These are phyloP conservation scores for Insectozyma bohioensis DNA, from an alignment of 1,139 yeast genomes.

Conservation along the genomic window DNA sequence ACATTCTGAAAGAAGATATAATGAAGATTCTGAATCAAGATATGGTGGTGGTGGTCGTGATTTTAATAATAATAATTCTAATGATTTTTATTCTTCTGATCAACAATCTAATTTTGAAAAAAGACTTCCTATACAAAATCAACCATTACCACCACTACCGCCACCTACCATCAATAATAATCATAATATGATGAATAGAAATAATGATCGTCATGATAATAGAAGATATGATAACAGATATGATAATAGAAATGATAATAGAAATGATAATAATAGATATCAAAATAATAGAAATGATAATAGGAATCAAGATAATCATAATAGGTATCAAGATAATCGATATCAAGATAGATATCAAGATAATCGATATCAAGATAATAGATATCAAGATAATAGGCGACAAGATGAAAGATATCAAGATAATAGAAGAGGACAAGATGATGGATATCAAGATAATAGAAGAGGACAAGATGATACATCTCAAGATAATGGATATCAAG, in stretches of 20 bases:
- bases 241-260: background rate
- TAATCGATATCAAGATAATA: background rate
- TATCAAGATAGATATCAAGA: background rate
- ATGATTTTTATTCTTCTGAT: too few relatives aligned
- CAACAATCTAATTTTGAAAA: too few relatives aligned
- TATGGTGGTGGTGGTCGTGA: background rate
- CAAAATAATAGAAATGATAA: background rate
- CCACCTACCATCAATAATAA: background rate
- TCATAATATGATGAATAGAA: background rate
- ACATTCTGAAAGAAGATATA: constrained; percentile 6
- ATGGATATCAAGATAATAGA: background rate
- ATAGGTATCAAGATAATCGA: too few relatives aligned
- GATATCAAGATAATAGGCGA: background rate
- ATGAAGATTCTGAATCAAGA: constrained; percentile 3
- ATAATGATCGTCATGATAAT: background rate
- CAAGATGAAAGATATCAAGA: background rate
- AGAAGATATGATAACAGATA: constrained; percentile 1
- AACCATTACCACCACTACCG: background rate
- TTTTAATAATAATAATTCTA: background rate
- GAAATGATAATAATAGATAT: too few relatives aligned
- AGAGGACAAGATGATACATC: background rate
- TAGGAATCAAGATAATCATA: background rate
- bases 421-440: background rate
- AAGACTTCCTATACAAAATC: too few relatives aligned
- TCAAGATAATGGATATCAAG: constrained; percentile 1